Evolutionary conservation across 2,329 filamentous ascomycete species (phyloP), one percentile per base, ranked within the genome.

Genomic region (Kalmusia sp.): DNA sequence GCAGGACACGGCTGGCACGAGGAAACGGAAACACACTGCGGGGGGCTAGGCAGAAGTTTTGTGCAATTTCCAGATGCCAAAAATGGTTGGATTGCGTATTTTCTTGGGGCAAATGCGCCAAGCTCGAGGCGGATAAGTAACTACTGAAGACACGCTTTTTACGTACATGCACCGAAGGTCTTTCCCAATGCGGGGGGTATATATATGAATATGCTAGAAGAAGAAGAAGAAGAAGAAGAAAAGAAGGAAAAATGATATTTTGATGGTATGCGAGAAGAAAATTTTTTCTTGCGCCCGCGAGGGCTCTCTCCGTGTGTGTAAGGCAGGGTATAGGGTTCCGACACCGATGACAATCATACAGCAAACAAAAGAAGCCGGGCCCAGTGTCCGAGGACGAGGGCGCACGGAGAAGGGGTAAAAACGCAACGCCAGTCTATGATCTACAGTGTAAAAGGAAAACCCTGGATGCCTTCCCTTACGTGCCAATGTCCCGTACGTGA

Each of bases 401-500:
- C n/a, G n/a, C n/a, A n/a, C 40, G 17, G 14, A 21, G 17, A n/a
- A n/a, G 9, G 27, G 17, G n/a, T 4, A 25, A 19, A 22, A 25
- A n/a, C 30, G 24, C 25, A 47, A 37, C 31, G n/a, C 33, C 44
- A 21, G 33, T 47, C 44, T 37, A 47, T 37, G n/a, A 14, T 47
- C 33, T 47, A 47, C 33, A 37, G 9, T 28, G 24, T 28, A 19
- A 11, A 37, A 43, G 33, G 24, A 47, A 35, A 19, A 28, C 27
- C 14, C 6, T 3, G 24, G n/a, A 33, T 7, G 21, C 12, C 14
- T 19, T 28, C n/a, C 24, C 27, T 30, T 25, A 30, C 21, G 25
- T 19, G 8, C 11, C n/a, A n/a, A n/a, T n/a, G 25, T 14, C 24
- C 11, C 37, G 12, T 22, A 12, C n/a, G 21, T 37, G 31, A n/a